Percentiles rank a stretch among this genome's conserved stretches.
Conservation (phyloP, 371 early-diverging fungal genomes). For the Entomophthora muscae region DNA sequence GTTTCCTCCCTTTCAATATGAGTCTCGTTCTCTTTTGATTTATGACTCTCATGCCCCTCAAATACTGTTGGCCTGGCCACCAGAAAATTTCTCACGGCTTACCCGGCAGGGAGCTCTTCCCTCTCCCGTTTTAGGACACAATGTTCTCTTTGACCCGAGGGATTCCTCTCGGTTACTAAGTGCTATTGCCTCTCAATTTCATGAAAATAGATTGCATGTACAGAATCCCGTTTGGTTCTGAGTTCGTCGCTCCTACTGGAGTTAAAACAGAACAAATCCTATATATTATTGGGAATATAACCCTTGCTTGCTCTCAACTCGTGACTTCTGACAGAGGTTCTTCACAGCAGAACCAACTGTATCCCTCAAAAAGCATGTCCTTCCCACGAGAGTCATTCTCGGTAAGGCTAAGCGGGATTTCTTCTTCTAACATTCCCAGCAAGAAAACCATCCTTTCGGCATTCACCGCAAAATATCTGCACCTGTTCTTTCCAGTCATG, state of each 20-base stretch:
- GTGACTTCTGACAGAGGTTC: neutral
- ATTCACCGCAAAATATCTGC: neutral
- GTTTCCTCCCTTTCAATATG: neutral
- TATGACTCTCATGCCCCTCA: constrained; percentile 2
- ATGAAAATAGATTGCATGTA: neutral
- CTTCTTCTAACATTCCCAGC: neutral
- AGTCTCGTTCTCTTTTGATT: neutral
- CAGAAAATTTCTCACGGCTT: neutral
- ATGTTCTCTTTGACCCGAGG: neutral
- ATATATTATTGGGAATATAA: constrained; percentile 1
- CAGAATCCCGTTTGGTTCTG: neutral
- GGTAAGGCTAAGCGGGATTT: neutral
- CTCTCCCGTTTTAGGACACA: neutral
- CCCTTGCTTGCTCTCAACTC: constrained; percentile 1
- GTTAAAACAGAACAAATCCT: neutral
- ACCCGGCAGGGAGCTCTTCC: neutral
- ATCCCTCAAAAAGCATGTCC: neutral
- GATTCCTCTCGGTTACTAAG: neutral
- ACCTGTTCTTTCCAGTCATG: neutral
- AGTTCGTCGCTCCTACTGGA: neutral
- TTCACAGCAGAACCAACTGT: neutral
- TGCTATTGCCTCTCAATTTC: neutral
- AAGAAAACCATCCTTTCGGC: neutral
- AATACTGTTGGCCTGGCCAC: constrained; percentile 5
- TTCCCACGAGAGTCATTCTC: neutral